phyloP scores from a whole-genome alignment of 306 rosid species.

The Cicer cuneatum region DNA sequence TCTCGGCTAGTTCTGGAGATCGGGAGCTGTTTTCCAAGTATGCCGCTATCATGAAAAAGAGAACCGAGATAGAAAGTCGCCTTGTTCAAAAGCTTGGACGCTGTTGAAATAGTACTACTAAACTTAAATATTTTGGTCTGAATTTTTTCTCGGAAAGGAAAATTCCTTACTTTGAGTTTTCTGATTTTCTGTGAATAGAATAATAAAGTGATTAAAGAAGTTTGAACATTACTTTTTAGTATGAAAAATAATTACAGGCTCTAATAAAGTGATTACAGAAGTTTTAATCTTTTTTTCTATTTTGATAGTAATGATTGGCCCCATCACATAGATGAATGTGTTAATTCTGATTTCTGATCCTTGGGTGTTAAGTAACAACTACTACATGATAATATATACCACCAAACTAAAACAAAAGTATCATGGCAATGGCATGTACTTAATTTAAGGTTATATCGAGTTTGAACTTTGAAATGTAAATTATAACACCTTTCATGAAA shows the following conservation, averaged over 20 bases:
- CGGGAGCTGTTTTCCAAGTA: slow-evolving; percentile 63
- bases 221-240: background rate
- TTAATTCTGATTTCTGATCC: background rate
- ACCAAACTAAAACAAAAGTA: background rate
- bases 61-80: slow-evolving; percentile 80
- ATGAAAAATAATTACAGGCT: background rate
- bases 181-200: slow-evolving; percentile 18
- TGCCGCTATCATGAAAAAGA: slow-evolving; percentile 69
- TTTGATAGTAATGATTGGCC: background rate
- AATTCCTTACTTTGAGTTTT: background rate
- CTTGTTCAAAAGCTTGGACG: slow-evolving; percentile 80
- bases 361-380: background rate
- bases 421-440: background rate
- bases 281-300: background rate
- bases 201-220: slow-evolving; percentile 14
- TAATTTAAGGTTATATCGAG: no score
- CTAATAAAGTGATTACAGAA: background rate
- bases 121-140: background rate
- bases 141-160: background rate
- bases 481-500: no score
- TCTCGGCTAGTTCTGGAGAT: slow-evolving; percentile 68
- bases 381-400: no score
- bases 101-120: slow-evolving; percentile 37
- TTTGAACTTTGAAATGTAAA: no score
- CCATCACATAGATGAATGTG: background rate